phyloP scores from a whole-genome alignment of 1,284 basidiomycete genomes.

The Trametes polyzona region DNA sequence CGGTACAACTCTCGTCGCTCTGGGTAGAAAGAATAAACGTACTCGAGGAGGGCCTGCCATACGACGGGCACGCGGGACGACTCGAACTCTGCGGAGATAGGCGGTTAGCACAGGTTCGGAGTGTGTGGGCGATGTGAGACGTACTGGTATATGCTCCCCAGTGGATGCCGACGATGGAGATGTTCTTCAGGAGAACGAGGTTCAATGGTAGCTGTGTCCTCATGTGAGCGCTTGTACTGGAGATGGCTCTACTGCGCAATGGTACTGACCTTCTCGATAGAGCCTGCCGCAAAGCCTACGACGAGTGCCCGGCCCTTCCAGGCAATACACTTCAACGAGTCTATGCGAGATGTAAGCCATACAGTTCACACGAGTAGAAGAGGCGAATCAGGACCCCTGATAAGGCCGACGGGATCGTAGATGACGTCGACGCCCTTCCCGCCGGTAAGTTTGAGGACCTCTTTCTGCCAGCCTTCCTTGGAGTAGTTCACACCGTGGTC shows the following conservation, averaged over 20 bases:
- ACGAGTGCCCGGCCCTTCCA: conserved; percentile 94
- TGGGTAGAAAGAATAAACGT: no score
- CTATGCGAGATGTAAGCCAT: conserved; percentile 39
- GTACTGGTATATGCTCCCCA: conserved; percentile 83
- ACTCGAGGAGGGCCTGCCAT: conserved; percentile 78
- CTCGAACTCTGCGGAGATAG: conserved; percentile 62
- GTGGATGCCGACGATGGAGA: conserved; percentile 80
- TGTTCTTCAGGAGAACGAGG: conserved; percentile 86
- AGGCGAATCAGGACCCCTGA: conserved; percentile 53
- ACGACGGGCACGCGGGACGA: conserved; percentile 66
- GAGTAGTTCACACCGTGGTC: conserved; percentile 74
- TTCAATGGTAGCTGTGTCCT: conserved; percentile 77
- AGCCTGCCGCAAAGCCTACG: conserved; percentile 89
- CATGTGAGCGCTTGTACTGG: not conserved
- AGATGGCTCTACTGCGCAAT: no score
- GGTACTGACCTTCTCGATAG: conserved; percentile 81
- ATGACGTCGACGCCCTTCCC: conserved; percentile 89
- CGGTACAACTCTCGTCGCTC: no score
- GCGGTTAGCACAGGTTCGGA: not conserved
- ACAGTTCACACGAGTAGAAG: not conserved
- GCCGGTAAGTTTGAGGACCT: conserved; percentile 72
- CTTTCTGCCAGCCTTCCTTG: conserved; percentile 72
- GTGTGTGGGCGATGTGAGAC: no score
- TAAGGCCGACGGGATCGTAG: conserved; percentile 87
- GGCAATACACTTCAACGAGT: conserved; percentile 88